These are phyloP conservation scores for Hevea brasiliensis DNA, from an alignment of 345 rosid genomes.

Conservation along the genomic window DNA sequence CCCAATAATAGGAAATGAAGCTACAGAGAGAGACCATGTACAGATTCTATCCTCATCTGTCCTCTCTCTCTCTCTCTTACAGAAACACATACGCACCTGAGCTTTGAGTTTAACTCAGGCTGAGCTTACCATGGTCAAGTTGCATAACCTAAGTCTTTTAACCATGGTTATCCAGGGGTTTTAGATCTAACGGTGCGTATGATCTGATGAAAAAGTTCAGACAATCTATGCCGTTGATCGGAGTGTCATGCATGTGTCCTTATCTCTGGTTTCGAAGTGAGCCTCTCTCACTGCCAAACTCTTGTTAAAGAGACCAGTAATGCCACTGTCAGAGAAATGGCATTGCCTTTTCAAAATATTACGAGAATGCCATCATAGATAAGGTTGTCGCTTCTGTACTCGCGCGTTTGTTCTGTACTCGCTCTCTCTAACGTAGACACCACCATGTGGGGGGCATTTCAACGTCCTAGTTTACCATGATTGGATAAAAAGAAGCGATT, in stretches of 20 bases:
- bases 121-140: constrained; percentile 8
- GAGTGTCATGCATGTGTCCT: constrained; percentile 32
- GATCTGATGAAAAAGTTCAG: constrained; percentile 8
- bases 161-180: constrained; percentile 11
- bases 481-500: neutral
- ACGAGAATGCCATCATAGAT: constrained; percentile 16
- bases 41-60: neutral
- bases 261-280: constrained; percentile 21
- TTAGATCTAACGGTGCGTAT: constrained; percentile 11
- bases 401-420: constrained; percentile 9
- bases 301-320: constrained; percentile 15
- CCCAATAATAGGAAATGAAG: constrained; percentile 5
- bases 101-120: constrained; percentile 16
- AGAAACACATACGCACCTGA: neutral
- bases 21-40: constrained; percentile 10
- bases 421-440: constrained; percentile 17
- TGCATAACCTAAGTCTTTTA: neutral
- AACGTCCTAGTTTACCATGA: neutral
- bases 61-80: neutral
- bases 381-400: constrained; percentile 6
- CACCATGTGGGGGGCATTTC: constrained; percentile 15
- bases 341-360: neutral
- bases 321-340: constrained; percentile 14
- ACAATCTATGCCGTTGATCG: constrained; percentile 15
- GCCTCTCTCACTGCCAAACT: constrained; percentile 9